Evolutionary conservation across 805 yeast species (phyloP).

Genomic region (Yarrowia sp.): DNA sequence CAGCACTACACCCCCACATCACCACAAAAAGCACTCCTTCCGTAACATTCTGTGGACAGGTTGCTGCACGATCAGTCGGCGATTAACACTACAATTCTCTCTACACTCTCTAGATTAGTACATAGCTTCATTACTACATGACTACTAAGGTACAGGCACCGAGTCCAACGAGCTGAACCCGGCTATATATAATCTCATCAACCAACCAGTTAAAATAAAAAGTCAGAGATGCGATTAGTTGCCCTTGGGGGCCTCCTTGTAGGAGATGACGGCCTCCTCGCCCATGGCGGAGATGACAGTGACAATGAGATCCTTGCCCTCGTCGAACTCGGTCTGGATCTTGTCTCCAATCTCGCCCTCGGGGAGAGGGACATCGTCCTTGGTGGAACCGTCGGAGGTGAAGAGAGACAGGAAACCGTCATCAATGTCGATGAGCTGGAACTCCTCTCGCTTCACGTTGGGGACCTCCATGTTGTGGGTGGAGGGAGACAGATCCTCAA

Average conservation of each 20-base stretch:
- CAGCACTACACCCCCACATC: no score
- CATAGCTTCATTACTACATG: constrained; percentile 26
- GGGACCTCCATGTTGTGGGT: constrained; percentile 99
- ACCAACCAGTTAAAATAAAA: constrained; percentile 3
- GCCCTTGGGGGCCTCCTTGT: constrained; percentile 94
- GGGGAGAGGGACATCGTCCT: constrained; percentile 98
- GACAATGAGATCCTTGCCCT: constrained; percentile 95
- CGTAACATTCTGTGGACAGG: background rate
- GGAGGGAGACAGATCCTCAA: constrained; percentile 99
- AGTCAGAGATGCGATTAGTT: constrained; percentile 28
- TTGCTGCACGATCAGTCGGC: background rate
- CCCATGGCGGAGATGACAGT: constrained; percentile 98
- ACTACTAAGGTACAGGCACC: constrained; percentile 17
- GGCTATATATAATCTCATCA: background rate
- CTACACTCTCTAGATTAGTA: constrained; percentile 1
- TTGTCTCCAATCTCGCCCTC: constrained; percentile 96
- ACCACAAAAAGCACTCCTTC: background rate
- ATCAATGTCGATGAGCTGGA: constrained; percentile 93
- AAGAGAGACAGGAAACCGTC: constrained; percentile 96
- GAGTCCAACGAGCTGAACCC: background rate
- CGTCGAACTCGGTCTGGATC: constrained; percentile 90
- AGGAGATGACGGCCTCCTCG: constrained; percentile 98
- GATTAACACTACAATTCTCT: background rate
- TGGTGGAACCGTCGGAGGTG: constrained; percentile 97
- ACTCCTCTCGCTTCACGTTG: constrained; percentile 93